Evolutionary conservation across 352 stramenopile genomes (phyloP).

Genomic region (Globisporangium yorkense): DNA sequence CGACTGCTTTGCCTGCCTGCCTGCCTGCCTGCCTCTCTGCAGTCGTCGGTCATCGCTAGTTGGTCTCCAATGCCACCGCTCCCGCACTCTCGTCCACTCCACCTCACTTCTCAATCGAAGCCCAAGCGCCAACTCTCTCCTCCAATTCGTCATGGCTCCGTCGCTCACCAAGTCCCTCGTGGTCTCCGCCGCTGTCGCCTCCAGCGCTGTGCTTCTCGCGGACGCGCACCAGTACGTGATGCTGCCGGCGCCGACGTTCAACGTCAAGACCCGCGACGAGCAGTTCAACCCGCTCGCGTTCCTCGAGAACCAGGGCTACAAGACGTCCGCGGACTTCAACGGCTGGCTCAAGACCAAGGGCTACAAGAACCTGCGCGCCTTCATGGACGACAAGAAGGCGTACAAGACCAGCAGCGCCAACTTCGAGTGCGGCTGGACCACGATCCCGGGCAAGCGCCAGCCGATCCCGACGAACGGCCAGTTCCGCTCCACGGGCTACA

Average conservation of each 20-base stretch:
- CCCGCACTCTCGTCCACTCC: constrained; percentile 25
- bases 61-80: not conserved
- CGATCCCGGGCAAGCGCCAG: constrained; percentile 20
- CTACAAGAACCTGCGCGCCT: constrained; percentile 8
- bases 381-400: constrained; percentile 9
- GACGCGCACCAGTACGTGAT: constrained; percentile 33
- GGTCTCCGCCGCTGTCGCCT: constrained; percentile 18
- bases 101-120: constrained; percentile 14
- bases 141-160: constrained; percentile 5
- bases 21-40: too few relatives aligned
- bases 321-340: constrained; percentile 35
- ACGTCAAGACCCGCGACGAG: constrained; percentile 22
- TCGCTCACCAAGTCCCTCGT: constrained; percentile 16
- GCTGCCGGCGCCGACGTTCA: constrained; percentile 31
- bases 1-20: not conserved
- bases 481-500: constrained; percentile 46
- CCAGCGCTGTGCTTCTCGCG: constrained; percentile 7
- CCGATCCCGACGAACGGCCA: constrained; percentile 16
- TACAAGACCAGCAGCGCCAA: constrained; percentile 12
- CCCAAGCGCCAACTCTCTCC: constrained; percentile 21
- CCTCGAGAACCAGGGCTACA: constrained; percentile 39
- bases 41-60: too few relatives aligned
- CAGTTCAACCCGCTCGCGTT: constrained; percentile 39
- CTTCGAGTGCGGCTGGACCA: constrained; percentile 32
- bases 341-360: constrained; percentile 1